Base-by-base conservation (phyloP, 2,329 filamentous ascomycete species). In the Diatrype stigma region DNA sequence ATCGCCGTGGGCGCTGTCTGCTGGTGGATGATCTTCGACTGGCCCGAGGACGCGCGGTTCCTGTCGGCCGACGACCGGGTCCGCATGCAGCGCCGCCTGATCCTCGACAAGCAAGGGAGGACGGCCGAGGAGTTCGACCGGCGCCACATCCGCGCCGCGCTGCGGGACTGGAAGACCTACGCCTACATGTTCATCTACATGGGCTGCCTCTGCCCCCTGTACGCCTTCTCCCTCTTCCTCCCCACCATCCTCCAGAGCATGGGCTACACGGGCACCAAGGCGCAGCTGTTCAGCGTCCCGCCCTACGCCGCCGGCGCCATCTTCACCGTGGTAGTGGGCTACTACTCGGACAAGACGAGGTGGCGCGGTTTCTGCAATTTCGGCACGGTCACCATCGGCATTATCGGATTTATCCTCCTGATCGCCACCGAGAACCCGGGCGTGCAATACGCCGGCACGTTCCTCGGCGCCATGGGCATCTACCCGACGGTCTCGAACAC, bases 401-500 rank as follows among this genome's bases (percentile, higher is more conserved):
- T 95, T 16, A 69, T 75, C 0, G 93, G 92, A 0, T 96, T 96
- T 65, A 67, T 77, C 37, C 91, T 96, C 85, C 77, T 96, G 2
- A 74, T 96, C 1, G 82, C 81, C 1, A 82, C 81, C 3, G 73
- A 78, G 3, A 73, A 74, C 5, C 75, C 90, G 0, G 78, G 76
- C 0, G 83, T 93, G 0, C 85, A 91, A 63, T 96, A 96, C 65
- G 87, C 85, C 0, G 92, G 88, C 0, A 88, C 84, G 0, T 96
- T 96, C 68, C 75, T 96, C 0, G 91, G 87, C 0, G 91, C 92
- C 0, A 74, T 93, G 51, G 91, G 92, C 1, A 96, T 96, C 59
- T 96, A 96, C 63, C 91, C 92, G 0, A 87, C 84, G 62, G 89
- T 96, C 51, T 73, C 90, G 8, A 94, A 96, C 65, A 96, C 90